Conservation (phyloP, 2,329 filamentous ascomycete genomes). For the Tolypocladium sp. region DNA sequence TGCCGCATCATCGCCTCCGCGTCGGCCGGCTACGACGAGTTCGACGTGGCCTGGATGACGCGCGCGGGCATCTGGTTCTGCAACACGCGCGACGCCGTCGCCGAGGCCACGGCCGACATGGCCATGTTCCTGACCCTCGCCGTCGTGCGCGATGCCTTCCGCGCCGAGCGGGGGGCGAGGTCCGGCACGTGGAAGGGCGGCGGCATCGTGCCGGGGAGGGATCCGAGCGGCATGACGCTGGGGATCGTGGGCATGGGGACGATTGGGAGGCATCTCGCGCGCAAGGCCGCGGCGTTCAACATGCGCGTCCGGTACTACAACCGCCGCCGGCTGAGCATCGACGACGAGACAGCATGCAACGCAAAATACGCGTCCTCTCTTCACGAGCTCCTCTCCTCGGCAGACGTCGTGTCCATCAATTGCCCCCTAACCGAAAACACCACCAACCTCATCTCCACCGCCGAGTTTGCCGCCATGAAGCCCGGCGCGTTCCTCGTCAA, state of each 20-base stretch:
- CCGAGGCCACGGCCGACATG: slow-evolving; percentile 43
- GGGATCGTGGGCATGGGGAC: slow-evolving; percentile 39
- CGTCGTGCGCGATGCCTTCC: slow-evolving; percentile 33
- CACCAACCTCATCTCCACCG: slow-evolving; percentile 24
- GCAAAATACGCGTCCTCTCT: slow-evolving; percentile 27
- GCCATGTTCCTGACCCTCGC: slow-evolving; percentile 25
- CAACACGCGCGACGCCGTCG: slow-evolving; percentile 42
- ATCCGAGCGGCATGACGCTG: slow-evolving; percentile 33
- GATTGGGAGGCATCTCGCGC: slow-evolving; percentile 35
- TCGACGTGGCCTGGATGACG: slow-evolving; percentile 33
- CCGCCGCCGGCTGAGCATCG: slow-evolving; percentile 20
- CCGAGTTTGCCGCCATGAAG: slow-evolving; percentile 37
- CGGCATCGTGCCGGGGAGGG: slow-evolving; percentile 22
- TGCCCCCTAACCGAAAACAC: slow-evolving; percentile 32
- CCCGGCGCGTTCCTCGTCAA: slow-evolving; percentile 37
- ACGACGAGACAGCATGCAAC: slow-evolving; percentile 23
- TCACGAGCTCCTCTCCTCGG: slow-evolving; percentile 26
- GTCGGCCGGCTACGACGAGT: slow-evolving; percentile 38
- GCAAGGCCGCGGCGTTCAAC: slow-evolving; percentile 29
- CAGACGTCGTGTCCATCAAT: slow-evolving; percentile 31
- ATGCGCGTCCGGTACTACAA: slow-evolving; percentile 35
- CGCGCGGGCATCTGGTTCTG: slow-evolving; percentile 39
- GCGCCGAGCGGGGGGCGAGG: slow-evolving; percentile 25
- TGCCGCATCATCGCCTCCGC: slow-evolving; percentile 37
- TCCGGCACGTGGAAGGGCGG: slow-evolving; percentile 27